A percentile compares a stretch with the other conserved stretches of the same genome.
Conservation (phyloP, 306 rosid species). For the Quercus variabilis region DNA sequence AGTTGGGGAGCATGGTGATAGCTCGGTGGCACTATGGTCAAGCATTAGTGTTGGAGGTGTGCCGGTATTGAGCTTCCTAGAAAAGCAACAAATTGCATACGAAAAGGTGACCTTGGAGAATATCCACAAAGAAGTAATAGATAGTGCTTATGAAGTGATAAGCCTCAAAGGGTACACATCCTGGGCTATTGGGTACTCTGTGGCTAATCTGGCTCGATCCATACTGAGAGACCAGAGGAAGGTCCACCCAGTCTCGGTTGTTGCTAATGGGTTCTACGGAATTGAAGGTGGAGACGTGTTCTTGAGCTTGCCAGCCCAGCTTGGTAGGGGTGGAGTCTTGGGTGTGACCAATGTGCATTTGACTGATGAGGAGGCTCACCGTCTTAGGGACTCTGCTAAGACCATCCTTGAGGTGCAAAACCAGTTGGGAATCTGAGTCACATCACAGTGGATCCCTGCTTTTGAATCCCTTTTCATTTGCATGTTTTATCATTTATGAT, state of each 20-base stretch:
- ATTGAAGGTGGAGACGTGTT: conserved; percentile 71
- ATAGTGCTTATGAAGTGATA: conserved; percentile 79
- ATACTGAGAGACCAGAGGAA: conserved; percentile 73
- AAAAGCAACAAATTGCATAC: conserved; percentile 59
- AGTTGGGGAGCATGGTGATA: conserved; percentile 97
- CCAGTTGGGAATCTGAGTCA: conserved; percentile 51
- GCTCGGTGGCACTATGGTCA: conserved; percentile 96
- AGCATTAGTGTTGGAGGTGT: conserved; percentile 94
- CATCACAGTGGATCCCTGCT: background rate
- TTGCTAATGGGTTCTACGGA: conserved; percentile 69
- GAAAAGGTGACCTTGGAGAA: conserved; percentile 72
- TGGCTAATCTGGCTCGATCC: conserved; percentile 56
- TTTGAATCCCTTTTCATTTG: background rate
- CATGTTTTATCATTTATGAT: too few species aligned
- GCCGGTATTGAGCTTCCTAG: conserved; percentile 71
- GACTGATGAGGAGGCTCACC: conserved; percentile 50
- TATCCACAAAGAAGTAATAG: conserved; percentile 65
- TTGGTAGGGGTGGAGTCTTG: conserved; percentile 73
- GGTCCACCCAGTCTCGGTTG: conserved; percentile 80
- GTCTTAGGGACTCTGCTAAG: conserved; percentile 60
- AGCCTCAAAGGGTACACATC: conserved; percentile 88
- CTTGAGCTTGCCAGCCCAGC: conserved; percentile 79
- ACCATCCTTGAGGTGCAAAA: conserved; percentile 60
- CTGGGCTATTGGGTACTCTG: conserved; percentile 94
- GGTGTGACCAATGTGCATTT: conserved; percentile 77